Evolutionary conservation across 202 grass and related monocot species (phyloP), one percentile per base, ranked within the genome.

Genomic region (Hordeum pubiflorum): DNA sequence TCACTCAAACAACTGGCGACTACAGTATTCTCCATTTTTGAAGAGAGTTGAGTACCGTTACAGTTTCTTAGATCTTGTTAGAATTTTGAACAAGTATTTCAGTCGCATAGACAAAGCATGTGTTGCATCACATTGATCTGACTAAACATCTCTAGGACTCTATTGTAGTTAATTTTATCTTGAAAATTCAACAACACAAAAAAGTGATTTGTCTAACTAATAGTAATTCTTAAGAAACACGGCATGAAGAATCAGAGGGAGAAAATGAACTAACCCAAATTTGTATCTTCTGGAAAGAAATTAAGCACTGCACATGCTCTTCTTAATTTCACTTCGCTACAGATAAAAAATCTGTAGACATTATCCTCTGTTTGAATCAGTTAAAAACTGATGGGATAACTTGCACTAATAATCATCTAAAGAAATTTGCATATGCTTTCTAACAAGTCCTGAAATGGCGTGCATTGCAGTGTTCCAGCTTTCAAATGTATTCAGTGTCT

Each of bases 1-100:
- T 82, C 72, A 46, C 72, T 58, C 32, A 52, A 74, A 21, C 90
- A 87, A 24, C 14, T 85, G 24, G 87, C 63, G 57, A 83, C 67
- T 32, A 14, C 67, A 18, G 24, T 83, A 24, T 84, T 83, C 54
- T 50, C 58, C 58, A 60, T 60, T 60, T 60, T 60, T 29, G 23
- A 60, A 60, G 58, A 60, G 58, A 58, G 56, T 60, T 59, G 67
- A 82, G 89, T 83, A 83, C 43, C 13, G 33, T 43, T 37, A n/a
- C 3, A 54, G 1, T 71, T 44, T 20, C 15, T 55, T 5, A 7
- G 20, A 41, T 60, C 58, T 29, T 27, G 12, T 4, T 23, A 60
- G 58, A 60, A 27, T 26, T 59, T 27, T 29, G 11, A 60, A 60
- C 23, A 22, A 84, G 9, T 34, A 33, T 61, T 18, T 60, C 10